Base-by-base conservation (phyloP, 441 rosid species). In the Corymbia calophylla region DNA sequence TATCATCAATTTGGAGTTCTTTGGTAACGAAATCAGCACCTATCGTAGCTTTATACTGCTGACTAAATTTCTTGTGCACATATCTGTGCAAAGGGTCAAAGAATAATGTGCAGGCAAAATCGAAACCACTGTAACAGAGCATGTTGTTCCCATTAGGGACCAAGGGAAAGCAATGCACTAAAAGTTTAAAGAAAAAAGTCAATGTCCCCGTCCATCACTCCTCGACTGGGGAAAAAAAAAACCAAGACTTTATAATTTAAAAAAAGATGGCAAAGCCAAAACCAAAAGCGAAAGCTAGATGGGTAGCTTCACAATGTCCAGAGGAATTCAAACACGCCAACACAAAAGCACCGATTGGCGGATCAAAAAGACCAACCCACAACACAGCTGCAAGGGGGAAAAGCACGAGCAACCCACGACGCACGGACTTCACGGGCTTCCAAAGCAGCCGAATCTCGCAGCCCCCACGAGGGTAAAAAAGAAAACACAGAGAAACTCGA, bases 11-110 rank as follows among this genome's bases (percentile, higher is more conserved):
- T 88, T 93, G 99, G 88, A 98, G 97, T 89, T 98, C 99, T 91
- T 97, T 98, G 88, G 99, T 98, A 66, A 98, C 97, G 87, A 98
- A 98, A 93, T 98, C 99, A 53, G 99, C 99, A 89, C 99, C 99
- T 87, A 98, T 98, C 12, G 99, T 97, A 48, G 99, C 99, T 91
- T 97, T 98, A 89, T 98, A 98, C 92, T 97, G 99, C 91, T 95
- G 99, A 91, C 97, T 96, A 64, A 98, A 98, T 94, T 94, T 97
- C 93, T 96, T 98, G 88, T 96, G 97, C 90, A 96, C 99, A 90
- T 98, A 98, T 96, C 99, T 96, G 93, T 48, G 85, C 58, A 86
- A 86, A 47, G 70, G 89, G 91, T 95, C 88, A 96, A 95, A 91
- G 92, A 53, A 87, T 18, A 80, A 47, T 85, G 89, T 44, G 48